Evolutionary conservation across 2,329 filamentous ascomycete genomes (phyloP), one percentile per base, ranked within the genome.

Genomic region (Cordyceps tenuipes): DNA sequence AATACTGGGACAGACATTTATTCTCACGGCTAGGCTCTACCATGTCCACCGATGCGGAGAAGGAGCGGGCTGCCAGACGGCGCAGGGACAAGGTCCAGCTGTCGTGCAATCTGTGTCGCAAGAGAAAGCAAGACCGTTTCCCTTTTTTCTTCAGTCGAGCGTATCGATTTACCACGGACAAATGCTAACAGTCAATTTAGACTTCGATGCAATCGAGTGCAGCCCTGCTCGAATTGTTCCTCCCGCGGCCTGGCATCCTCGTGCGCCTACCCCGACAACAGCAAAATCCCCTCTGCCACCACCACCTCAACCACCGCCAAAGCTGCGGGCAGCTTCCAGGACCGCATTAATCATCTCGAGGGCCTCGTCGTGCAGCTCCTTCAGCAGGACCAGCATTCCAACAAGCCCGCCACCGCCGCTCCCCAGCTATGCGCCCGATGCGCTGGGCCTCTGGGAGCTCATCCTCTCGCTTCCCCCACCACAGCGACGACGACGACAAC

Each of bases 201-300:
- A 39, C 51, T 71, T 8, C 72, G 71, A 39, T 73, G 72, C 19
- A 69, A 72, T 44, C 68, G 71, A 1, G 62, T 44, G 0, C 52
- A 70, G 0, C 71, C 71, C 0, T 74, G 72, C 15, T 69, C 69
- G 21, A 63, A 68, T 0, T 74, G 72, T n/a, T 54, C 63, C 0
- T 65, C 57, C 7, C 62, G 69, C 7, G 66, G 63, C 34, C 71
- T 70, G 21, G 36, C 62, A 0, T 39, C 64, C 0, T 12, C 65
- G 0, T 73, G 71, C 15, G 62, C 64, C 2, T 74, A 71, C 62
- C 71, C 71, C 6, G 55, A 66, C 1, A 70, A 72, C 36, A 70
- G 69, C 3, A 65, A 64, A 29, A 61, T 47, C 10, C 62, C 63
- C 21, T 23, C 59, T 7, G 43, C 26, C 4, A 29, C 62, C 2